Evolutionary conservation across 2,329 filamentous ascomycete genomes (phyloP), one percentile per base, ranked within the genome.

Genomic region (Bipolaris zeicola): DNA sequence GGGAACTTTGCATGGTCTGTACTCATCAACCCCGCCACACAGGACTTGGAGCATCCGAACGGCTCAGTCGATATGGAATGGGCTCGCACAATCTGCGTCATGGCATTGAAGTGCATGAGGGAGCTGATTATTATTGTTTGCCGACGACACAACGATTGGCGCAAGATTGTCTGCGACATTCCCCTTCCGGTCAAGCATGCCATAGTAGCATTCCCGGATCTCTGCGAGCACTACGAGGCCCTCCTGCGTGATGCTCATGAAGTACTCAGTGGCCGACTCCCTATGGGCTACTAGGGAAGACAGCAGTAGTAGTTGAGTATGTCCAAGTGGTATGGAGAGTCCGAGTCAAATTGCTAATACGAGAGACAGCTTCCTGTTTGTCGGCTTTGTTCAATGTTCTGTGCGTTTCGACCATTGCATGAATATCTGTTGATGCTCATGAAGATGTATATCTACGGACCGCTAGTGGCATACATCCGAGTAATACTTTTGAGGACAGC

Each of bases 1-100:
- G 47, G 55, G 14, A 67, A 68, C 46, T 68, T 60, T 48, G 42
- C 55, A 4, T 71, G 68, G 68, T 43, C 67, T 5, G 48, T 65
- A 3, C 57, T 71, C 3, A 65, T 71, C 59, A 70, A 71, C 50
- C 60, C 65, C 1, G 63, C 65, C 54, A 69, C 68, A 1, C 68
- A 71, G 51, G 60, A 62, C 10, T 53, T 65, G 2, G 60, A 64
- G 55, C 61, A 63, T 22, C 67, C 66, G 5, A 62, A 64, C 11
- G 68, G 68, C 38, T 48, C 54, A n/a, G 20, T 64, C 13, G 67
- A 71, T 39, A 37, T 49, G 5, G 50, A 45, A 1, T 69, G 60
- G 58, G 51, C 60, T 24, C 49, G 55, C 14, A 59, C 58, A 16
- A 58, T 64, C 36, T 66, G 63, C 33, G 43, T 43, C n/a, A 50